phyloP scores from a whole-genome alignment of 441 rosid species.

The Aquilaria agallochum region DNA sequence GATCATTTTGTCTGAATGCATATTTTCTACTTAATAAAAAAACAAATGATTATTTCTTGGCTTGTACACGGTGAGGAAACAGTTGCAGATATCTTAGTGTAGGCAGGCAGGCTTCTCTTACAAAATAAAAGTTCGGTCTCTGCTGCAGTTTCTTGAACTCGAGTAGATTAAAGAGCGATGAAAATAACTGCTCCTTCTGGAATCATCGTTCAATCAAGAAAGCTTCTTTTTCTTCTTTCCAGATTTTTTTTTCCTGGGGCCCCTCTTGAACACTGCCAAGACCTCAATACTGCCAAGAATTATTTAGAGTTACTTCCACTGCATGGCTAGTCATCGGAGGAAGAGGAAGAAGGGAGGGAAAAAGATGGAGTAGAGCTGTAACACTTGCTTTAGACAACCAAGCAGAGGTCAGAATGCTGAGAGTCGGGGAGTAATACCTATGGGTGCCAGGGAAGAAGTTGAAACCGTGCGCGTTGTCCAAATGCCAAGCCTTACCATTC shows the following conservation, averaged over 20 bases:
- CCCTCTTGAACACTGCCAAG: constrained; percentile 76
- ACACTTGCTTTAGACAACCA: no score
- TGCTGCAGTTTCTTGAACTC: no score
- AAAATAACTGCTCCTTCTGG: no score
- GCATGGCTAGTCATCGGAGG: neutral
- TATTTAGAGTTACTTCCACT: constrained; percentile 13
- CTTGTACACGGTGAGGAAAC: neutral
- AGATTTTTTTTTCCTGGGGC: constrained; percentile 66
- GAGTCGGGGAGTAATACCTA: constrained; percentile 37
- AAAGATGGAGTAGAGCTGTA: no score
- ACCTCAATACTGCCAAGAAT: constrained; percentile 78
- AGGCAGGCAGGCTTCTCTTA: constrained; percentile 14
- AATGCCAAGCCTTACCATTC: constrained; percentile 61
- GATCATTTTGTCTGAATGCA: no score
- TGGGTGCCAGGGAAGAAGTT: constrained; percentile 95
- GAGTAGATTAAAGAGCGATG: no score
- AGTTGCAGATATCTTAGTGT: no score
- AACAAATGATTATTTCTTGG: no score
- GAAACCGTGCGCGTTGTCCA: constrained; percentile 88
- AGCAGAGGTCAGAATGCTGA: no score
- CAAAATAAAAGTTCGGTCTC: neutral
- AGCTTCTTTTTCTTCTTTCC: constrained; percentile 37
- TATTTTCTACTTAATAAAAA: no score
- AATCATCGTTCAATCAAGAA: neutral
- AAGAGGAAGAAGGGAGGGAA: neutral